phyloP scores from a whole-genome alignment of 306 rosid species.

The Benincasa hispida region DNA sequence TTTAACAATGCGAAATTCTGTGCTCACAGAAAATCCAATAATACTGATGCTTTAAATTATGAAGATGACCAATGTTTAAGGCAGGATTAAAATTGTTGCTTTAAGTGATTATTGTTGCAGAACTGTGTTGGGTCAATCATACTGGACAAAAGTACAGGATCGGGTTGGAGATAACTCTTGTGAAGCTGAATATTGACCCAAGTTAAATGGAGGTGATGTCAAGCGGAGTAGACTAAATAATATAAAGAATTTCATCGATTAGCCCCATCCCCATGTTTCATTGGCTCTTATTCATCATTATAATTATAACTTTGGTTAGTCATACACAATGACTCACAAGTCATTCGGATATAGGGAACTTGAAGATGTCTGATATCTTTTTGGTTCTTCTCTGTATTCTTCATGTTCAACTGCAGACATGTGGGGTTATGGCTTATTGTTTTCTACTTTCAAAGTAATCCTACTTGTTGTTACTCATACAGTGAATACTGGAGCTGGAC shows the following conservation, averaged over 20 bases:
- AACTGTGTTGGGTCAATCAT: not conserved
- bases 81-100: not conserved
- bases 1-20: not conserved
- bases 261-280: not conserved
- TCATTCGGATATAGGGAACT: constrained; percentile 2
- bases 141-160: not conserved
- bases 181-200: not conserved
- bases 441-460: constrained; percentile 3
- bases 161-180: not conserved
- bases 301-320: not conserved
- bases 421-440: constrained; percentile 8
- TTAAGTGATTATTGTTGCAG: not conserved
- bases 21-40: not conserved
- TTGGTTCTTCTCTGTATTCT: constrained; percentile 5
- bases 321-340: not conserved
- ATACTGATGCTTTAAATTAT: not conserved
- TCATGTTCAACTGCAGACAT: constrained; percentile 9
- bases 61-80: not conserved
- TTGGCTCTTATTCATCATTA: not conserved
- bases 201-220: not conserved
- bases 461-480: not conserved
- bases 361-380: not conserved
- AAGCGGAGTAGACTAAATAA: not conserved
- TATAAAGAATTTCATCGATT: not conserved
- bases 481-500: constrained; percentile 4